Evolutionary conservation across 1,139 yeast genomes (phyloP).

Genomic region (Hyphopichia buzzinii): DNA sequence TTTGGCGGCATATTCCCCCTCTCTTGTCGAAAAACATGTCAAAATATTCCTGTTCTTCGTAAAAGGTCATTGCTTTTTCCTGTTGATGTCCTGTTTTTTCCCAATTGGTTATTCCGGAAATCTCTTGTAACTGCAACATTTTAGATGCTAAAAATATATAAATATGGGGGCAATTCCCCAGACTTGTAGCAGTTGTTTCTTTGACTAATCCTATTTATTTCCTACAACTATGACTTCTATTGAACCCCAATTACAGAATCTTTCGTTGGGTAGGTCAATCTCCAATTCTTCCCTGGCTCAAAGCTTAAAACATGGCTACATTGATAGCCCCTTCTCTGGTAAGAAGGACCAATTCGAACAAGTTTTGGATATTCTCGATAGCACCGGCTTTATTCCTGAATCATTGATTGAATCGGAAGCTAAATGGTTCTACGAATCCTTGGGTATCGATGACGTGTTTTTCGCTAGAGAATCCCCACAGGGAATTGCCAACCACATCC

Average conservation of each 20-base stretch:
- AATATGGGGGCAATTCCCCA: neutral
- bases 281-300: constrained; percentile 36
- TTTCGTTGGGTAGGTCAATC: constrained; percentile 3
- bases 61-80: neutral
- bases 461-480: constrained; percentile 82
- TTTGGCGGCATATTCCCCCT: no score
- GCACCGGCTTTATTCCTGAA: constrained; percentile 88
- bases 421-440: constrained; percentile 80
- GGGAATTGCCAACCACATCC: constrained; percentile 79
- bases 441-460: constrained; percentile 91
- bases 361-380: constrained; percentile 79
- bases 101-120: no score
- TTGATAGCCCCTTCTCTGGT: constrained; percentile 72
- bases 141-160: neutral
- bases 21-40: no score
- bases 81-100: neutral
- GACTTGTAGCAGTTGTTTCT: neutral
- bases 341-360: constrained; percentile 77
- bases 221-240: constrained; percentile 1
- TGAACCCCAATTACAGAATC: constrained; percentile 3
- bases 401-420: constrained; percentile 81
- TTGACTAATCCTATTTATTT: neutral
- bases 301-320: constrained; percentile 58
- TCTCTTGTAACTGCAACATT: neutral
- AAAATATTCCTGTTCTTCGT: no score